Conservation (phyloP, 2,329 filamentous ascomycete species). For the Stagonosporopsis rhizophila region DNA sequence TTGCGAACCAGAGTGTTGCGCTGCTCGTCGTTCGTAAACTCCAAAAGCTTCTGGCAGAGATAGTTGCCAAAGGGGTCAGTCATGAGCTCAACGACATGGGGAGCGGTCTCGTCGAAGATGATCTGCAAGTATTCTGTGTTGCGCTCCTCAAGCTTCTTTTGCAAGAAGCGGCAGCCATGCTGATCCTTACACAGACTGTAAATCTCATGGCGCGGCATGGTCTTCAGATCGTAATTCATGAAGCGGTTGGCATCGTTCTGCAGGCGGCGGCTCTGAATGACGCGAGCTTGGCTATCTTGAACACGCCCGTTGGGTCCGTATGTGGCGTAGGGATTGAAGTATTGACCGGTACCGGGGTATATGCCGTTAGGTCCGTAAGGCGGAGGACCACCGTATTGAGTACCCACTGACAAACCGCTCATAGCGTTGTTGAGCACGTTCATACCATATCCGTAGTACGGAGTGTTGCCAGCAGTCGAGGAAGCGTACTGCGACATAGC, state of each 20-base stretch:
- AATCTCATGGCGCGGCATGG: constrained; percentile 76
- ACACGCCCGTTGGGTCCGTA: constrained; percentile 59
- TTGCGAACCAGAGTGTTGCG: constrained; percentile 92
- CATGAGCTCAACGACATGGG: constrained; percentile 97
- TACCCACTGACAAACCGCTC: constrained; percentile 62
- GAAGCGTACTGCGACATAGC: constrained; percentile 45
- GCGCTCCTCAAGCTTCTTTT: constrained; percentile 95
- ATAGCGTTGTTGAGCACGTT: constrained; percentile 72
- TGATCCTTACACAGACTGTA: constrained; percentile 96
- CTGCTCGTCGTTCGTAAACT: constrained; percentile 94
- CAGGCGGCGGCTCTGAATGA: constrained; percentile 77
- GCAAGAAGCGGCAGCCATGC: constrained; percentile 94
- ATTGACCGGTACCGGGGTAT: constrained; percentile 30
- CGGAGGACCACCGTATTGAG: constrained; percentile 48
- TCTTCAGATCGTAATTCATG: constrained; percentile 81
- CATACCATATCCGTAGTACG: constrained; percentile 64
- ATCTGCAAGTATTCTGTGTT: constrained; percentile 83
- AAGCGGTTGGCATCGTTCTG: constrained; percentile 76
- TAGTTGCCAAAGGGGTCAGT: constrained; percentile 99
- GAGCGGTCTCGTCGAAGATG: constrained; percentile 93
- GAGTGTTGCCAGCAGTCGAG: constrained; percentile 25
- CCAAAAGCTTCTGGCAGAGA: constrained; percentile 96
- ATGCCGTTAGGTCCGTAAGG: constrained; percentile 33
- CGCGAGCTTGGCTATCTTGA: constrained; percentile 77
- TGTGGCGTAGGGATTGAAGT: constrained; percentile 41